Conservation (phyloP, 768 basidiomycete species). For the Sporobolomyces pararoseus region DNA sequence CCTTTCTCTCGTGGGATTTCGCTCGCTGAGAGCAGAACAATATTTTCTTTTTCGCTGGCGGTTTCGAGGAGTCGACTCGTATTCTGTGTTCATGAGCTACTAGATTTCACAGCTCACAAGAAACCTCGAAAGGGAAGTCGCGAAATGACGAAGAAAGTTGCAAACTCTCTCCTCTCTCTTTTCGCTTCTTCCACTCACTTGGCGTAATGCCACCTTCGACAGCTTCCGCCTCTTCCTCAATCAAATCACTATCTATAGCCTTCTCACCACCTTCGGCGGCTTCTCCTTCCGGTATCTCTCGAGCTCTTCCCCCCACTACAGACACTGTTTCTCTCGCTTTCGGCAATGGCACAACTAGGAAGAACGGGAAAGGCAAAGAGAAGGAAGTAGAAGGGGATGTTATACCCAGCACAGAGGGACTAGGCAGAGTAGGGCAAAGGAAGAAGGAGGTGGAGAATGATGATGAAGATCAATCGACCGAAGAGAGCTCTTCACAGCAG, state of each 20-base stretch:
- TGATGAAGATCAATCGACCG: not conserved
- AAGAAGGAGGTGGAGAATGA: not conserved
- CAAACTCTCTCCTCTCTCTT: too few species aligned
- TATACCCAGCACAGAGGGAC: slow-evolving; percentile 15
- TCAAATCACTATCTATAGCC: slow-evolving; percentile 8
- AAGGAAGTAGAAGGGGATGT: slow-evolving; percentile 35
- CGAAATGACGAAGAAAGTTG: too few species aligned
- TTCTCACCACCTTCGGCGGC: slow-evolving; percentile 5
- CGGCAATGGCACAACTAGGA: not conserved
- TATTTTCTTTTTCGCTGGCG: too few species aligned
- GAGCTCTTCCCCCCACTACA: slow-evolving; percentile 14
- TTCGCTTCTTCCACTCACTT: not conserved
- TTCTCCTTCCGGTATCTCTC: not conserved
- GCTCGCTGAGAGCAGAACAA: too few species aligned
- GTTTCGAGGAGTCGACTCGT: too few species aligned
- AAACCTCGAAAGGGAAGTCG: too few species aligned
- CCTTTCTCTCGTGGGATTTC: not conserved
- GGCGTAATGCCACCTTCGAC: not conserved
- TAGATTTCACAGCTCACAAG: too few species aligned
- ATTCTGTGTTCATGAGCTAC: too few species aligned
- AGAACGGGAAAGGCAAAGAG: slow-evolving; percentile 8
- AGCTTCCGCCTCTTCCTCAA: not conserved
- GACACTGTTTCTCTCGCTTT: not conserved
- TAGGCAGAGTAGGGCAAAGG: not conserved
- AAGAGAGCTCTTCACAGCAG: not conserved